Conservation (phyloP, 495 filamentous ascomycete species). For the Aspergillus ellipticus region DNA sequence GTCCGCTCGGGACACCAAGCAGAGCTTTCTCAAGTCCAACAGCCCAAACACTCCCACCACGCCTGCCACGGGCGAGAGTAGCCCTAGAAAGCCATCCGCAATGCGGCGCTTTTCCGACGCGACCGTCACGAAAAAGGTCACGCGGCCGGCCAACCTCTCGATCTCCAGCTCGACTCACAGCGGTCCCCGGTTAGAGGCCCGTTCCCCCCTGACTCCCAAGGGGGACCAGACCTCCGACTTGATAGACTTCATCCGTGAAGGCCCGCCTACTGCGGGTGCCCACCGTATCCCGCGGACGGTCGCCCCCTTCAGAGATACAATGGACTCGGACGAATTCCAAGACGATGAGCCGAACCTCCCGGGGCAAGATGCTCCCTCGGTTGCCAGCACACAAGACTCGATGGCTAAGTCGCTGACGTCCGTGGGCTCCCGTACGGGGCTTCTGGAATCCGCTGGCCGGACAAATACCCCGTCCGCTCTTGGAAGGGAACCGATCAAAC, state of each 20-base stretch:
- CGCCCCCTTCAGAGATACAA: constrained; percentile 78
- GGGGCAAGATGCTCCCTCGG: constrained; percentile 29
- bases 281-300: constrained; percentile 78
- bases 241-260: constrained; percentile 90
- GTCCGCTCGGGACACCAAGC: constrained; percentile 65
- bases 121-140: constrained; percentile 17
- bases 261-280: constrained; percentile 55
- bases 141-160: constrained; percentile 17
- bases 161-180: constrained; percentile 22
- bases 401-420: constrained; percentile 47
- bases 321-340: constrained; percentile 75
- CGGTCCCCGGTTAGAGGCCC: constrained; percentile 58
- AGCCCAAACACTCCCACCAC: constrained; percentile 44
- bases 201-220: constrained; percentile 59
- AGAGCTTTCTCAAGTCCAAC: constrained; percentile 79
- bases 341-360: constrained; percentile 31
- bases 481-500: constrained; percentile 10
- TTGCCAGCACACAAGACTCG: constrained; percentile 42
- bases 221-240: constrained; percentile 73
- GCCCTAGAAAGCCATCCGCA: constrained; percentile 2
- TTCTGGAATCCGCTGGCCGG: constrained; percentile 43
- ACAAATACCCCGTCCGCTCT: constrained; percentile 16
- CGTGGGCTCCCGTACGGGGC: constrained; percentile 55
- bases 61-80: not conserved
- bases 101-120: constrained; percentile 19